Percentiles rank a stretch among this genome's conserved stretches.
Conservation (phyloP, 2,329 filamentous ascomycete genomes). For the Sclerotinia borealis region DNA sequence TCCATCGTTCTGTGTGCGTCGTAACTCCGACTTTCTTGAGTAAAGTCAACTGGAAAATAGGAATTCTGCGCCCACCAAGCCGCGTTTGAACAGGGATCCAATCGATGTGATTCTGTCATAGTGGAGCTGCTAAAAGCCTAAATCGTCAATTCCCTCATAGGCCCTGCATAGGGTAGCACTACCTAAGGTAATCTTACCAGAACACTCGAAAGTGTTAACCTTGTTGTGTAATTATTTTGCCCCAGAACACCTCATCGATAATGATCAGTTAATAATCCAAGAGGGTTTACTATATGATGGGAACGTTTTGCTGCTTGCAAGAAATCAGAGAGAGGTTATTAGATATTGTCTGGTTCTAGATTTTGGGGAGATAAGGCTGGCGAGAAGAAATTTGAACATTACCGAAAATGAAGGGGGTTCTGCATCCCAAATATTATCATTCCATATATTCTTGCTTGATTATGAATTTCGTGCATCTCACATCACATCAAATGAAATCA, state of each 20-base stretch:
- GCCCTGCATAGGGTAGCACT: constrained; percentile 10
- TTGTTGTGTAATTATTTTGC: not conserved
- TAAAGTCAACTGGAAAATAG: not conserved
- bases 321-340: not conserved
- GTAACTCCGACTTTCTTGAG: not conserved
- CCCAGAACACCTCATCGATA: constrained; percentile 20
- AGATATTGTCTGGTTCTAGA: not conserved
- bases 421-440: not conserved
- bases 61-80: constrained; percentile 4
- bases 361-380: not conserved
- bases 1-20: not conserved
- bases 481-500: not conserved
- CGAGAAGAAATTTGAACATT: not conserved
- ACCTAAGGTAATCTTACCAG: not conserved
- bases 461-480: not conserved
- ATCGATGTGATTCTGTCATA: constrained; percentile 3
- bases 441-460: constrained; percentile 8
- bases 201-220: not conserved
- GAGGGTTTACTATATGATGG: not conserved
- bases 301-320: not conserved
- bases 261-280: constrained; percentile 10
- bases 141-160: constrained; percentile 3
- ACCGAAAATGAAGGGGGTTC: constrained; percentile 4
- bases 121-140: constrained; percentile 1
- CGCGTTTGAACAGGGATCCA: constrained; percentile 3